These are phyloP conservation scores for Phialocephala sp. DNA, from an alignment of 2,329 filamentous ascomycete genomes.

Conservation along the genomic window DNA sequence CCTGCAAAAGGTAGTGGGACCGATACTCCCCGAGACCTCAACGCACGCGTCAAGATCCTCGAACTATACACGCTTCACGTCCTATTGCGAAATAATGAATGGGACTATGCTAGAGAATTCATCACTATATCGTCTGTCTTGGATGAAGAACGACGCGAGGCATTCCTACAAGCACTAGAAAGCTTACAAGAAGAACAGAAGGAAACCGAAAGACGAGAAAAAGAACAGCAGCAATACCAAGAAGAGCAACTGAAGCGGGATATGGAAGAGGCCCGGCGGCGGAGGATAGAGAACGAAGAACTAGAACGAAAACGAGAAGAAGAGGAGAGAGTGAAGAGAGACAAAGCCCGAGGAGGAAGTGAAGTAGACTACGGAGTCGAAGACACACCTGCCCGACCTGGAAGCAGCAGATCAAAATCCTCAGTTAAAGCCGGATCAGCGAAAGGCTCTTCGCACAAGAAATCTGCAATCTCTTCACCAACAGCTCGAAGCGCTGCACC, in stretches of 20 bases:
- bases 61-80: slow-evolving; percentile 96
- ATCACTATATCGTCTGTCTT: slow-evolving; percentile 85
- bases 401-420: slow-evolving; percentile 34
- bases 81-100: slow-evolving; percentile 90
- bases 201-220: slow-evolving; percentile 68
- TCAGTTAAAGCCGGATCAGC: slow-evolving; percentile 37
- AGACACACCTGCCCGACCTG: slow-evolving; percentile 45
- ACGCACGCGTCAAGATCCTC: slow-evolving; percentile 86
- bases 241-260: slow-evolving; percentile 63
- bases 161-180: slow-evolving; percentile 85
- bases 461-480: slow-evolving; percentile 31
- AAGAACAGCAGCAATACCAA: slow-evolving; percentile 60
- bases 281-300: slow-evolving; percentile 65
- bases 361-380: slow-evolving; percentile 76
- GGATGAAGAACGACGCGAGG: slow-evolving; percentile 89
- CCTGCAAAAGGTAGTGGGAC: slow-evolving; percentile 61
- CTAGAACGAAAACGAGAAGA: slow-evolving; percentile 60
- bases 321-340: slow-evolving; percentile 54
- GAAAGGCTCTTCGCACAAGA: slow-evolving; percentile 44
- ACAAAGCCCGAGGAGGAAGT: slow-evolving; percentile 57
- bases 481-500: slow-evolving; percentile 31
- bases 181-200: slow-evolving; percentile 83
- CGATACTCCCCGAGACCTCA: slow-evolving; percentile 83
- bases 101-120: slow-evolving; percentile 94
- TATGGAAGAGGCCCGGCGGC: slow-evolving; percentile 60